Percentiles rank a stretch among this genome's conserved stretches.
Evolutionary conservation across 345 rosid species (phyloP).

Genomic region (Brassica napus): DNA sequence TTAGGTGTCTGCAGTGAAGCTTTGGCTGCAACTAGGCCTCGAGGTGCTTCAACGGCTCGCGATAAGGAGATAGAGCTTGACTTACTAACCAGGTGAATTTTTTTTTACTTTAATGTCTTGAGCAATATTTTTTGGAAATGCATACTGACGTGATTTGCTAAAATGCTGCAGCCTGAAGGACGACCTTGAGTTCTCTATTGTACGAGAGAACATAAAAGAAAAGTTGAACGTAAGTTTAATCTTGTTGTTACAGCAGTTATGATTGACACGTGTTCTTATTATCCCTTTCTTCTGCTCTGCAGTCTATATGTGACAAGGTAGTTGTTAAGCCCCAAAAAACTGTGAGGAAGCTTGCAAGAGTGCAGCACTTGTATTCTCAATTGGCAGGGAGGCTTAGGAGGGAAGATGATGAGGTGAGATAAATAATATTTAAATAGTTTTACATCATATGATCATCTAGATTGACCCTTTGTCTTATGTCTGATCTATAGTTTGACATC

Average conservation of each 20-base stretch:
- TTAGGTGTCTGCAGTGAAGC: slow-evolving; percentile 84
- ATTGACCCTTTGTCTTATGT: not conserved
- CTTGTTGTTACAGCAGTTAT: not conserved
- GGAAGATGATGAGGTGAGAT: slow-evolving; percentile 85
- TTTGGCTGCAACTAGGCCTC: slow-evolving; percentile 90
- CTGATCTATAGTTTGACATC: slow-evolving; percentile 57
- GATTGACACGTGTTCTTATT: not conserved
- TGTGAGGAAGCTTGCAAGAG: slow-evolving; percentile 78
- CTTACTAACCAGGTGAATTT: slow-evolving; percentile 68
- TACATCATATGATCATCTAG: not conserved
- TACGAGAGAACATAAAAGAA: slow-evolving; percentile 76
- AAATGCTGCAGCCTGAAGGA: slow-evolving; percentile 71
- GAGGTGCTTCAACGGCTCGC: slow-evolving; percentile 60
- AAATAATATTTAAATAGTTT: not conserved
- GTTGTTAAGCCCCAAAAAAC: slow-evolving; percentile 69
- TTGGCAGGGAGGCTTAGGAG: slow-evolving; percentile 62
- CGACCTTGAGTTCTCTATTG: slow-evolving; percentile 86
- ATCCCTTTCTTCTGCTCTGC: slow-evolving; percentile 21
- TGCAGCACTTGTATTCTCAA: slow-evolving; percentile 82
- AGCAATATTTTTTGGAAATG: not conserved
- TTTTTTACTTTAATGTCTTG: not conserved
- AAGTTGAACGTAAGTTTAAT: slow-evolving; percentile 65
- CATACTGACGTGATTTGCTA: slow-evolving; percentile 19
- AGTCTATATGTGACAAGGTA: slow-evolving; percentile 70
- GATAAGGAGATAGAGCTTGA: slow-evolving; percentile 87